Percentiles rank a stretch among this genome's conserved stretches.
Conservation (phyloP, 2,329 filamentous ascomycete genomes). For the Penicillium sp. region DNA sequence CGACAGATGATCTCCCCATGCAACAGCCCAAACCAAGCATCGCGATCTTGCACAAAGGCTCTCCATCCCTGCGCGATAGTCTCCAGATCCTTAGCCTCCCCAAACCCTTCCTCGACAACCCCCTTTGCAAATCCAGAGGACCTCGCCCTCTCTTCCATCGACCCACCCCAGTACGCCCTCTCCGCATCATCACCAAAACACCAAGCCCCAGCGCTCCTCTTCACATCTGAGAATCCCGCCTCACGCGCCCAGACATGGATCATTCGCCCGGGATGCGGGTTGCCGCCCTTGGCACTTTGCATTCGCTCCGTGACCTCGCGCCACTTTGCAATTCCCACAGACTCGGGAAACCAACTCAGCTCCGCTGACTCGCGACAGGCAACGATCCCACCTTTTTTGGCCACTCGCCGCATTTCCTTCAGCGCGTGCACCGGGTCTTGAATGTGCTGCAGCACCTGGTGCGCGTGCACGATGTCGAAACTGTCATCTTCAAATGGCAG, state of each 20-base stretch:
- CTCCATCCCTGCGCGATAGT: slow-evolving; percentile 37
- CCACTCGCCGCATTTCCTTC: slow-evolving; percentile 58
- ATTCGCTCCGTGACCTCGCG: slow-evolving; percentile 21
- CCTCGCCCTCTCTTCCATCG: slow-evolving; percentile 34
- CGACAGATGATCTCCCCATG: slow-evolving; percentile 43
- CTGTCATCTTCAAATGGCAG: slow-evolving; percentile 45
- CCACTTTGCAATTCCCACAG: slow-evolving; percentile 29
- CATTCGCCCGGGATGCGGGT: slow-evolving; percentile 29
- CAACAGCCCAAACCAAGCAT: slow-evolving; percentile 40
- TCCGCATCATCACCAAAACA: slow-evolving; percentile 38
- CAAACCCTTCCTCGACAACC: slow-evolving; percentile 34
- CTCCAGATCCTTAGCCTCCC: slow-evolving; percentile 34
- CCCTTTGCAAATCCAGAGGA: slow-evolving; percentile 32
- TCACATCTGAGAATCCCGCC: slow-evolving; percentile 36
- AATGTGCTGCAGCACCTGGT: slow-evolving; percentile 62
- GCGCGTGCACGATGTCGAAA: slow-evolving; percentile 63
- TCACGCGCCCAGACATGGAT: slow-evolving; percentile 40
- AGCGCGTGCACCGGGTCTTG: slow-evolving; percentile 53
- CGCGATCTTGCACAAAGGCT: slow-evolving; percentile 34
- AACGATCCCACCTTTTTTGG: slow-evolving; percentile 56
- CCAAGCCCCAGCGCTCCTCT: slow-evolving; percentile 36
- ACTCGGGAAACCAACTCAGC: slow-evolving; percentile 36
- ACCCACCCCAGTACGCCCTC: slow-evolving; percentile 37
- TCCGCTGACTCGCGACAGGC: slow-evolving; percentile 48
- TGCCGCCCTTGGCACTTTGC: slow-evolving; percentile 27